phyloP scores from a whole-genome alignment of 306 rosid genomes.

The Pyrus pyrifolia region DNA sequence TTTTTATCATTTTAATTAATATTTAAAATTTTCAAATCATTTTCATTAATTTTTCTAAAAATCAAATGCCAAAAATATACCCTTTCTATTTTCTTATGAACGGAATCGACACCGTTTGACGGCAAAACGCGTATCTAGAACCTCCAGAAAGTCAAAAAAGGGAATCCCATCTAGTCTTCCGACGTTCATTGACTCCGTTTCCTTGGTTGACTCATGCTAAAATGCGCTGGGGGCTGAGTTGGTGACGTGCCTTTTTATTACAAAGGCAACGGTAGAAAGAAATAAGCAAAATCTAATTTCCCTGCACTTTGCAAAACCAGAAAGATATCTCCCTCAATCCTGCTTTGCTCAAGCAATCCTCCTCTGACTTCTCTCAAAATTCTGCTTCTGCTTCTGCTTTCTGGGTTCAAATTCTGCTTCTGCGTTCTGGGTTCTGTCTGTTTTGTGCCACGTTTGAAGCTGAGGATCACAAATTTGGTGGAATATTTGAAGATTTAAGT shows the following conservation, averaged over 20 bases:
- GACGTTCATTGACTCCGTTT: not conserved
- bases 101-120: not conserved
- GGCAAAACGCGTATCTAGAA: not conserved
- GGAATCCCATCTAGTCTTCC: not conserved
- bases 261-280: not conserved
- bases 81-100: not conserved
- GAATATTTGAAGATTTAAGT: not conserved
- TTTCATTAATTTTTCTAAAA: too few species aligned
- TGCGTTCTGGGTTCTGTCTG: slow-evolving; percentile 2
- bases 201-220: not conserved
- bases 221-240: not conserved
- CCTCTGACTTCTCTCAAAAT: not conserved
- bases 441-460: slow-evolving; percentile 6
- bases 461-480: not conserved
- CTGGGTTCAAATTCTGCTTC: not conserved
- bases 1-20: too few species aligned
- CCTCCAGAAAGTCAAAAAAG: not conserved
- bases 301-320: not conserved
- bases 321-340: not conserved
- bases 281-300: not conserved
- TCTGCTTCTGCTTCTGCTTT: not conserved
- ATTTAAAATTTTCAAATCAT: accelerated
- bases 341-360: not conserved
- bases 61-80: not conserved
- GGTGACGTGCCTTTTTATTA: not conserved